Percentiles rank a stretch among this genome's conserved stretches.
Evolutionary conservation across 495 filamentous ascomycete species (phyloP).

Genomic region (Penicillium macrosclerotiorum): DNA sequence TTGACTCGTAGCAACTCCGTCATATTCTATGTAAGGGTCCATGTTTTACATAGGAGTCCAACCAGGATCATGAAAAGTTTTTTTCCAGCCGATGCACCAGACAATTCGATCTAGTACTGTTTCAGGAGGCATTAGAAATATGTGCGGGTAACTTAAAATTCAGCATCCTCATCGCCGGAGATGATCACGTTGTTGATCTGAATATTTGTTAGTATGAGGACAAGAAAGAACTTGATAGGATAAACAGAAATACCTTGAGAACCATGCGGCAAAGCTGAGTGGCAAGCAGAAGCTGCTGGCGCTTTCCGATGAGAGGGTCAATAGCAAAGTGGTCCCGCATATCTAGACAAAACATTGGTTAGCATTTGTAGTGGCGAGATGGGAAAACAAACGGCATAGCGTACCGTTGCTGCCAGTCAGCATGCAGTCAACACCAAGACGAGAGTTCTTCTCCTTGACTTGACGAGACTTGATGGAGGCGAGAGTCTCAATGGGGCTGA

Average conservation of each 20-base stretch:
- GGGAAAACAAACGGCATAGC: conserved; percentile 13
- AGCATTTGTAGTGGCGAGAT: conserved; percentile 3
- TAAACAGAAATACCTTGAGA: conserved; percentile 67
- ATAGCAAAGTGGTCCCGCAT: conserved; percentile 98
- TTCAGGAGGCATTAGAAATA: conserved; percentile 24
- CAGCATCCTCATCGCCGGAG: conserved; percentile 84
- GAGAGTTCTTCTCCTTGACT: conserved; percentile 81
- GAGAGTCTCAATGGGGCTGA: conserved; percentile 93
- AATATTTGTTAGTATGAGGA: conserved; percentile 18
- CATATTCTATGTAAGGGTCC: conserved; percentile 30
- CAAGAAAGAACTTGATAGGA: not conserved
- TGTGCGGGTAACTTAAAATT: conserved; percentile 63
- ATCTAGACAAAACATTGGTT: conserved; percentile 45
- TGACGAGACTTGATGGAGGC: conserved; percentile 94
- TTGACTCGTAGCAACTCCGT: conserved; percentile 29
- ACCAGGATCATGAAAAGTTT: conserved; percentile 22
- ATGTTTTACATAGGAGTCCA: conserved; percentile 32
- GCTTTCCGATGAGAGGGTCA: conserved; percentile 95
- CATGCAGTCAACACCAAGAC: conserved; percentile 98
- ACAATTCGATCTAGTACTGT: conserved; percentile 8
- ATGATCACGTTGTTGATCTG: conserved; percentile 91
- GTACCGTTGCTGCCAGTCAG: conserved; percentile 80
- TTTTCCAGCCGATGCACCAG: conserved; percentile 15
- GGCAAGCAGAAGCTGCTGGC: conserved; percentile 91
- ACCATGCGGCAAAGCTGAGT: conserved; percentile 99